Percentiles rank a stretch among this genome's conserved stretches.
Evolutionary conservation across 129 eudicot genomes (phyloP).

Genomic region (Tanacetum coccineum): DNA sequence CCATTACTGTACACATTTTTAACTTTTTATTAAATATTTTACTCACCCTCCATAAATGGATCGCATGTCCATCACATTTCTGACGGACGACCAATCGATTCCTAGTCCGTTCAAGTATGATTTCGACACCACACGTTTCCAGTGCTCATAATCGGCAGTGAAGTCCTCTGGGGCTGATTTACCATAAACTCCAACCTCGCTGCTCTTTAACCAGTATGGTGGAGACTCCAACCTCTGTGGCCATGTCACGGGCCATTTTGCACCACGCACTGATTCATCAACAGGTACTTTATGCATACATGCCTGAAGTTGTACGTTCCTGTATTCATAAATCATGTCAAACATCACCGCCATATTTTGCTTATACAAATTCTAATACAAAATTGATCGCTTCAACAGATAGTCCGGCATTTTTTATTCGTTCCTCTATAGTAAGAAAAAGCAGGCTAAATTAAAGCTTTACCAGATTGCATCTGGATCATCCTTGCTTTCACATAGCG

Average conservation of each 20-base stretch:
- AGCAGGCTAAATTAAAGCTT: not conserved
- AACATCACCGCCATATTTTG: not conserved
- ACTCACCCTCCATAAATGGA: conserved; percentile 71
- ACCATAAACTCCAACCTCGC: conserved; percentile 55
- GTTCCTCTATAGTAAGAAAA: not conserved
- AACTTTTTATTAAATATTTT: not conserved
- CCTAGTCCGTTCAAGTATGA: conserved; percentile 55
- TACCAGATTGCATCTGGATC: conserved; percentile 71
- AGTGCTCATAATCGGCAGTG: conserved; percentile 48
- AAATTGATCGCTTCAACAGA: too few relatives aligned
- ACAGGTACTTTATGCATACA: conserved; percentile 55
- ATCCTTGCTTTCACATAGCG: conserved; percentile 50
- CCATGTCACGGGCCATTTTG: conserved; percentile 58
- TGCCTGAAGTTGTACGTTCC: conserved; percentile 62
- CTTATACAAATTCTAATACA: not conserved
- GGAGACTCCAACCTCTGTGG: conserved; percentile 54
- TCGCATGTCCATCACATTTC: conserved; percentile 73
- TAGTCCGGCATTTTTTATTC: too few relatives aligned
- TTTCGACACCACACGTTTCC: conserved; percentile 51
- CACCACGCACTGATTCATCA: conserved; percentile 43
- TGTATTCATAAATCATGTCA: conserved; percentile 23
- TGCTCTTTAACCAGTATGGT: conserved; percentile 54
- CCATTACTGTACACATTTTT: not conserved
- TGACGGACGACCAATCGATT: conserved; percentile 57
- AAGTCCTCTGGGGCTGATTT: conserved; percentile 56